These are phyloP conservation scores for Catenaria anguillulae DNA, from an alignment of 371 early-diverging fungal species.

Conservation along the genomic window DNA sequence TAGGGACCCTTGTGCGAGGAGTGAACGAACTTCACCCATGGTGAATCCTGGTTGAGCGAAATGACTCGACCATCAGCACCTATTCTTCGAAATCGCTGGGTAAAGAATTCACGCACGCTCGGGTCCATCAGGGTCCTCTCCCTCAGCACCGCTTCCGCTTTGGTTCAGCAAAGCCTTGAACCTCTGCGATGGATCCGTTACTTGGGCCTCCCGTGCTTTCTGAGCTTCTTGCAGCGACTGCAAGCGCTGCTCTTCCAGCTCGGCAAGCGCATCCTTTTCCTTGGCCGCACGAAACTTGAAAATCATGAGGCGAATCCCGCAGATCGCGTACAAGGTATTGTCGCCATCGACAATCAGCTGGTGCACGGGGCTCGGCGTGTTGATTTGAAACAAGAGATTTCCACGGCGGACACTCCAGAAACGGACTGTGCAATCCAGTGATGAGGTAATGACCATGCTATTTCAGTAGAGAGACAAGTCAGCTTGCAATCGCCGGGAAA, in stretches of 20 bases:
- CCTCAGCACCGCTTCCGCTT: too few species aligned
- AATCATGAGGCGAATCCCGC: conserved; percentile 26
- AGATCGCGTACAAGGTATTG: conserved; percentile 20
- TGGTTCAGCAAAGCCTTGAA: neutral
- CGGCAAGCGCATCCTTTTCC: conserved; percentile 1
- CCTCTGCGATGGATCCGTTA: conserved; percentile 3
- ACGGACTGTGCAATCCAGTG: conserved; percentile 32
- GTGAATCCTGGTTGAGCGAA: conserved; percentile 14
- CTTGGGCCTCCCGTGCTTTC: too few species aligned
- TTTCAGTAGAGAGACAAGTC: neutral
- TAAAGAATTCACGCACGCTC: too few species aligned
- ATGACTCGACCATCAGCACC: too few species aligned
- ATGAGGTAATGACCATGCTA: conserved; percentile 37
- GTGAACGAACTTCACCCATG: conserved; percentile 24
- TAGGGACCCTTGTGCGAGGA: conserved; percentile 32
- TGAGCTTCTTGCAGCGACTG: neutral
- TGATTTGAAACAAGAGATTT: conserved; percentile 39
- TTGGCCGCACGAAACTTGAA: neutral
- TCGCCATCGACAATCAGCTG: conserved; percentile 14
- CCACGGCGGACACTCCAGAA: conserved; percentile 35
- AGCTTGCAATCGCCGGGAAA: neutral
- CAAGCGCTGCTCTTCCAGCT: conserved; percentile 1
- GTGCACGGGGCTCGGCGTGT: conserved; percentile 28
- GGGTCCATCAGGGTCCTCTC: neutral
- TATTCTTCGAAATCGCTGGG: too few species aligned